Conservation (phyloP, 1,139 yeast species). For the Saccharomyces hybrid region DNA sequence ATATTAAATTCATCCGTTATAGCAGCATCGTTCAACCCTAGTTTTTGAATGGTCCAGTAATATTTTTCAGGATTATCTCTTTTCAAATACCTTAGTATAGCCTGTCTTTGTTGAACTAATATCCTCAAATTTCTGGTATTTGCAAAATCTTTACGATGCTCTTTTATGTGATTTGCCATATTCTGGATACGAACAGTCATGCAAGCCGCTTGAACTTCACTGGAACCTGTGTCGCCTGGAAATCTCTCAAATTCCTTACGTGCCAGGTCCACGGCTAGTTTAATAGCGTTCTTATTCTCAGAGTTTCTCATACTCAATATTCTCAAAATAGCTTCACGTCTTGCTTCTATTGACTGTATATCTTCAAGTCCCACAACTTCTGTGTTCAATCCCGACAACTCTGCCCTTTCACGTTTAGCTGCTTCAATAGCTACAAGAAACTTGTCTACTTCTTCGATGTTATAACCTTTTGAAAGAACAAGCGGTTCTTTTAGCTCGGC, state of each 20-base stretch:
- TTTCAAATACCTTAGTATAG: slow-evolving; percentile 71
- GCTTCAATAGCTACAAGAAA: slow-evolving; percentile 71
- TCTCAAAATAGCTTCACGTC: slow-evolving; percentile 62
- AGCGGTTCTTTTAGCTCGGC: slow-evolving; percentile 57
- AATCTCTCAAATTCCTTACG: slow-evolving; percentile 70
- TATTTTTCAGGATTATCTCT: slow-evolving; percentile 71
- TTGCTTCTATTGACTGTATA: slow-evolving; percentile 44
- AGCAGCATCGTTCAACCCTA: slow-evolving; percentile 79
- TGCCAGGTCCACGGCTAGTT: slow-evolving; percentile 57
- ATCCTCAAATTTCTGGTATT: slow-evolving; percentile 67
- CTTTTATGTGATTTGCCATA: slow-evolving; percentile 66
- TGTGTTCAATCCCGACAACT: slow-evolving; percentile 22
- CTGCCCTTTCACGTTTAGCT: slow-evolving; percentile 41
- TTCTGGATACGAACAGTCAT: slow-evolving; percentile 74
- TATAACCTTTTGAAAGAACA: slow-evolving; percentile 54
- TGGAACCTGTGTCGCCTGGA: slow-evolving; percentile 89
- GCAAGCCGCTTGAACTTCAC: slow-evolving; percentile 93
- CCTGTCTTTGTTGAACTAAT: slow-evolving; percentile 83
- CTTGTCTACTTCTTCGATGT: slow-evolving; percentile 61
- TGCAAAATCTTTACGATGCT: slow-evolving; percentile 63
- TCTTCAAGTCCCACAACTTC: slow-evolving; percentile 24
- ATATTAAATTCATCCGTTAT: slow-evolving; percentile 74
- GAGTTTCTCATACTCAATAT: slow-evolving; percentile 71
- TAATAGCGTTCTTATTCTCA: slow-evolving; percentile 47
- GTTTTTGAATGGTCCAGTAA: slow-evolving; percentile 75